A percentile compares a stretch with the other conserved stretches of the same genome.
phyloP scores from a whole-genome alignment of 2,329 filamentous ascomycete species.

The Calonectria multiphialidica region DNA sequence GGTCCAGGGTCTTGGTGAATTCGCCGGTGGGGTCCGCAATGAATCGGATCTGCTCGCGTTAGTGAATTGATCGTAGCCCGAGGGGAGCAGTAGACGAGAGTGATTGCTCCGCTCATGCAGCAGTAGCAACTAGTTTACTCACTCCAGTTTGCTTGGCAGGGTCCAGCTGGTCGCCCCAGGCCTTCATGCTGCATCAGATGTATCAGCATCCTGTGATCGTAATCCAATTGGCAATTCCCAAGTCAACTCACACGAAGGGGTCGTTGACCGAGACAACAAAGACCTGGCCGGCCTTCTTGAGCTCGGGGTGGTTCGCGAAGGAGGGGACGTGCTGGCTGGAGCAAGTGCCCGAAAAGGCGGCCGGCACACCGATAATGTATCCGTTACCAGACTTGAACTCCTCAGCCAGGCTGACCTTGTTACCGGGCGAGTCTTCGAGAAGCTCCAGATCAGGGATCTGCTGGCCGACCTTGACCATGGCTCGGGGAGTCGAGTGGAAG shows the following conservation, averaged over 20 bases:
- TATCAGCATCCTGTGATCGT: slow-evolving; percentile 13
- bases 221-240: not conserved
- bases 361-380: slow-evolving; percentile 87
- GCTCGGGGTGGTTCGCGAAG: slow-evolving; percentile 83
- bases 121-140: slow-evolving; percentile 53
- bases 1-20: slow-evolving; percentile 87
- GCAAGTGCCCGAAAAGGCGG: slow-evolving; percentile 75
- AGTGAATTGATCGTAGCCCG: slow-evolving; percentile 5
- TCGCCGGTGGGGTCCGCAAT: slow-evolving; percentile 83
- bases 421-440: slow-evolving; percentile 88
- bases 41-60: slow-evolving; percentile 80
- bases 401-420: slow-evolving; percentile 87
- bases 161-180: slow-evolving; percentile 85
- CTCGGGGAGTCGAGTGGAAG: slow-evolving; percentile 75
- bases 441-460: slow-evolving; percentile 81
- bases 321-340: slow-evolving; percentile 81
- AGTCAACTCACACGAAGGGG: slow-evolving; percentile 83
- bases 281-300: slow-evolving; percentile 84
- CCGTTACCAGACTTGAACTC: slow-evolving; percentile 80
- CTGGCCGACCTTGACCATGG: slow-evolving; percentile 82
- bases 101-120: no score
- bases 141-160: slow-evolving; percentile 81
- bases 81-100: not conserved
- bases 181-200: slow-evolving; percentile 78
- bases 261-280: slow-evolving; percentile 96